A percentile compares a stretch with the other conserved stretches of the same genome.
These are phyloP conservation scores for Polygonum maritimum DNA, from an alignment of 148 eudicot species.

Conservation along the genomic window DNA sequence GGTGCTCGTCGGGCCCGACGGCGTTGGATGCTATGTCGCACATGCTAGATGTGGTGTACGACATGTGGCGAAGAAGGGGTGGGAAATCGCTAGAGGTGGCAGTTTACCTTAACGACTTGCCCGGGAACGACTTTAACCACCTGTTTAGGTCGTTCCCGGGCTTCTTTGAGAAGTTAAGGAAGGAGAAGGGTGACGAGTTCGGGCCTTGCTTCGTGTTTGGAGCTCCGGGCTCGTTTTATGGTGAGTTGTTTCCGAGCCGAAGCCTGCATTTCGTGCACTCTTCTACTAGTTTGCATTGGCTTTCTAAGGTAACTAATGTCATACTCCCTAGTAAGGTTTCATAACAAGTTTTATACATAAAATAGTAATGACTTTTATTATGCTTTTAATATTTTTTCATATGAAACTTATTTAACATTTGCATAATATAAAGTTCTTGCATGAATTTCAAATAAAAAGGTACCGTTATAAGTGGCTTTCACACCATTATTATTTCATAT, in stretches of 20 bases:
- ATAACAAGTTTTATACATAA: too few species aligned
- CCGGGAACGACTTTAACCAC: constrained; percentile 60
- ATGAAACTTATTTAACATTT: too few species aligned
- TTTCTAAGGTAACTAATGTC: constrained; percentile 43
- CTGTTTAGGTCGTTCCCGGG: constrained; percentile 31
- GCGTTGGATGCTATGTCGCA: constrained; percentile 21
- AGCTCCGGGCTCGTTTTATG: constrained; percentile 54
- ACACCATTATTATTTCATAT: too few species aligned
- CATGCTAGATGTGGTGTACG: constrained; percentile 17
- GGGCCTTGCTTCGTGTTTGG: constrained; percentile 36
- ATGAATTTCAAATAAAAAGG: too few species aligned
- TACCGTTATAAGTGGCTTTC: too few species aligned
- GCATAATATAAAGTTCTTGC: too few species aligned
- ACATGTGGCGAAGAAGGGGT: neutral
- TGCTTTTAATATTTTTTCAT: too few species aligned
- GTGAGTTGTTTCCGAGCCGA: constrained; percentile 37
- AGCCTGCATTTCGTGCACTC: constrained; percentile 66
- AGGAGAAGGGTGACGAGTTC: constrained; percentile 11
- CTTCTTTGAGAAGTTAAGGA: constrained; percentile 17
- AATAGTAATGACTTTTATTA: too few species aligned
- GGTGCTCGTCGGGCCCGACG: constrained; percentile 63
- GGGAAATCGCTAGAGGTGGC: constrained; percentile 19
- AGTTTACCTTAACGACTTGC: constrained; percentile 54
- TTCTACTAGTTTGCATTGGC: constrained; percentile 74
- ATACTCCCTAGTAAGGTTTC: too few species aligned